Evolutionary conservation across 2,329 filamentous ascomycete genomes (phyloP).

Genomic region (Chrysosporium queenslandicum): DNA sequence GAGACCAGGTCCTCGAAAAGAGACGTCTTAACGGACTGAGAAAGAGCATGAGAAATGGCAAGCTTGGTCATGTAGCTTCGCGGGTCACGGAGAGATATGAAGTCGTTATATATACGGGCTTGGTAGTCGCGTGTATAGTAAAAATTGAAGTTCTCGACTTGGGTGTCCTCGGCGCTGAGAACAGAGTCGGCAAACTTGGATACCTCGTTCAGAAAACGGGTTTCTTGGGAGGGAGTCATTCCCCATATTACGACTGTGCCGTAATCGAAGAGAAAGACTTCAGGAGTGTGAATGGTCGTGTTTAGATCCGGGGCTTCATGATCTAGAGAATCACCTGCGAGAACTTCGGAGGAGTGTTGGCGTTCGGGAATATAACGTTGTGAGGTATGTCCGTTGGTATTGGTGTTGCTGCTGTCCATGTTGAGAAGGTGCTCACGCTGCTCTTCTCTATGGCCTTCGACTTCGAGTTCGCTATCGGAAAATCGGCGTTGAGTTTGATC

Average conservation of each 20-base stretch:
- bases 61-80: conserved; percentile 97
- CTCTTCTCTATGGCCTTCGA: conserved; percentile 49
- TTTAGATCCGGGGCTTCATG: conserved; percentile 60
- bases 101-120: conserved; percentile 97
- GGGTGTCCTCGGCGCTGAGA: conserved; percentile 74
- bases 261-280: conserved; percentile 94
- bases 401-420: conserved; percentile 36
- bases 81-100: conserved; percentile 89
- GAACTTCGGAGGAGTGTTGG: conserved; percentile 14
- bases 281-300: conserved; percentile 78
- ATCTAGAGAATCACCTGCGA: conserved; percentile 20
- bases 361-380: conserved; percentile 22
- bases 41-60: conserved; percentile 87
- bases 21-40: conserved; percentile 95
- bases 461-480: conserved; percentile 60
- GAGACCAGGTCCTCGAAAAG: conserved; percentile 93
- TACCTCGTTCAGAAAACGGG: conserved; percentile 84
- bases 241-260: conserved; percentile 98
- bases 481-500: conserved; percentile 20
- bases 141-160: conserved; percentile 97
- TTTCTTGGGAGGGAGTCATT: conserved; percentile 84
- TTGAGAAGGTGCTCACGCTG: conserved; percentile 55
- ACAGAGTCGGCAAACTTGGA: conserved; percentile 91
- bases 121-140: conserved; percentile 98
- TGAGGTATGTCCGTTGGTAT: conserved; percentile 19